Base-by-base conservation (phyloP, 306 rosid species). In the Ochetophila trinervis region DNA sequence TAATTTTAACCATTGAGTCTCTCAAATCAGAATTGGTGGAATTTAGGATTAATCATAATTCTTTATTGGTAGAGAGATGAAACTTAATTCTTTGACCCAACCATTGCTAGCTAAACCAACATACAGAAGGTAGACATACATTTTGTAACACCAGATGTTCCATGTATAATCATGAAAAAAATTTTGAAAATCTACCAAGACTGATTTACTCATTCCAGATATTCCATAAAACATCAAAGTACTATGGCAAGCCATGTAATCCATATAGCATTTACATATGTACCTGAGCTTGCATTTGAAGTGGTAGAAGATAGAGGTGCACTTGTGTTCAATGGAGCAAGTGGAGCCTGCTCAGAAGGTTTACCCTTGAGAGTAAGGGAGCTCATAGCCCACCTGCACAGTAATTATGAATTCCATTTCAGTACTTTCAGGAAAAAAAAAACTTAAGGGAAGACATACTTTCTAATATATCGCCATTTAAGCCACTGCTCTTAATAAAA, bases 321-420 rank as follows among this genome's bases (percentile, higher is more conserved):
- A 37, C 79, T 77, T 45, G 91, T 74, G 74, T 81, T 90, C 8
- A 42, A 87, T 66, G 91, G 77, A 78, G 88, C 62, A 68, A 84
- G 83, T 40, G 95, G 81, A 66, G 85, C 87, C 75, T 90, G 88
- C 63, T 90, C 99, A 76, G 96, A 86, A 69, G 97, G 91, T 71
- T 86, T 93, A 21, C 91, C 90, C 82, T 93, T 93, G 51, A 90
- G 82, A 70, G 99, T 93, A 85, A 93, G 83, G 72, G 99, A 93
- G 83, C 99, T 93, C 99, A 93, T 90, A 51, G 99, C 99, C 99
- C 99, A 93, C 75, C 99, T 90, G 82, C 83, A 81, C 1, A 62
- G 71, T 55, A 55, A 42, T 71, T 35, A 60, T 22, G 30, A 14
- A 40, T 54, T 30, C 40, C 59, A 24, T 34, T 50, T 71, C 68